Evolutionary conservation across 2,329 filamentous ascomycete genomes (phyloP).

Genomic region (Trematosphaeria pertusa): DNA sequence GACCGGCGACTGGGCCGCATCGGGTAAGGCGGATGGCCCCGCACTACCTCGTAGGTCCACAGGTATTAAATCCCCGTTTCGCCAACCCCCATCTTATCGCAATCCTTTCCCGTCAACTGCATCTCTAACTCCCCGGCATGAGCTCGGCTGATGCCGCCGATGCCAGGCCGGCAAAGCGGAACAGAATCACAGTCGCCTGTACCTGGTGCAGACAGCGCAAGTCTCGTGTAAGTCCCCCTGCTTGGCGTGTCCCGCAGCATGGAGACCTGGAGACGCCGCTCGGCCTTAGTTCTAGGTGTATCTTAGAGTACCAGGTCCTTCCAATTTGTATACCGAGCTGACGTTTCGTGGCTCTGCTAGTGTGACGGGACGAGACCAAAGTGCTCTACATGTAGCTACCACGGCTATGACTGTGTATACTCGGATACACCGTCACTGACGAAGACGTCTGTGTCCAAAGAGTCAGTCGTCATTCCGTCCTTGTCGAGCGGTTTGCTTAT

Average conservation of each 20-base stretch:
- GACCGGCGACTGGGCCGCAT: neutral
- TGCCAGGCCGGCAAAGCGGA: slow-evolving; percentile 13
- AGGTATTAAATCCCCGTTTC: neutral
- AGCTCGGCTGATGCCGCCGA: slow-evolving; percentile 6
- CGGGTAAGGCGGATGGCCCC: neutral
- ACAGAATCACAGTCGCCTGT: slow-evolving; percentile 17
- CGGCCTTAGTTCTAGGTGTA: too few species aligned
- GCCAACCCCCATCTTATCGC: neutral
- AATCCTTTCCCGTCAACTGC: neutral
- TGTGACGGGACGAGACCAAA: slow-evolving; percentile 54
- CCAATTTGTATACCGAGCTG: slow-evolving; percentile 1
- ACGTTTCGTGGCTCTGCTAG: slow-evolving; percentile 20
- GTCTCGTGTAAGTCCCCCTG: slow-evolving; percentile 17
- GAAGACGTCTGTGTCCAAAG: slow-evolving; percentile 52
- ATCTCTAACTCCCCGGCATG: neutral
- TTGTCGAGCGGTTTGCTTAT: neutral
- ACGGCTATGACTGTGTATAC: slow-evolving; percentile 55
- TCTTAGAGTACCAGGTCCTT: too few species aligned
- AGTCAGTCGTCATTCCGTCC: slow-evolving; percentile 26
- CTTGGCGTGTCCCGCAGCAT: too few species aligned
- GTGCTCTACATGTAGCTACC: slow-evolving; percentile 51
- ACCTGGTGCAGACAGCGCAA: slow-evolving; percentile 17
- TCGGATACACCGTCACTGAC: slow-evolving; percentile 42
- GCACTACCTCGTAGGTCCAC: too few species aligned
- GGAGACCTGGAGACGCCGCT: too few species aligned